A percentile compares a stretch with the other conserved stretches of the same genome.
Evolutionary conservation across 1,139 yeast species (phyloP).

Genomic region (Protomyces arabidopsidicola): DNA sequence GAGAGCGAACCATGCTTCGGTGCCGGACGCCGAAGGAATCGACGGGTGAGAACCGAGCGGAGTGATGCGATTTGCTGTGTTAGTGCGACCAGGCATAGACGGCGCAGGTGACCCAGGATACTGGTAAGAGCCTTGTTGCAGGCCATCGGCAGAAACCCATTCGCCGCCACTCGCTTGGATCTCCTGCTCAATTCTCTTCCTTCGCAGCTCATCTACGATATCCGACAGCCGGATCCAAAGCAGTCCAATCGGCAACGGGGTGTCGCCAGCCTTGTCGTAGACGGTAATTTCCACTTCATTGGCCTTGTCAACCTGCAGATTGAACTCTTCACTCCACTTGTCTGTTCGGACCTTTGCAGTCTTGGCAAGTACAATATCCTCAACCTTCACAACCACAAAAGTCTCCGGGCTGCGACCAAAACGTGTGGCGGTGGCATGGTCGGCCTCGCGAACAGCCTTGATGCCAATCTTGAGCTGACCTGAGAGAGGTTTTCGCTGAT

Average conservation of each 20-base stretch:
- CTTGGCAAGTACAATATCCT: constrained; percentile 74
- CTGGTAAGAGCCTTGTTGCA: constrained; percentile 17
- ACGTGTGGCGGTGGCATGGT: constrained; percentile 73
- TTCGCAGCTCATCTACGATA: constrained; percentile 87
- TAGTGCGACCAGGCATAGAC: background rate
- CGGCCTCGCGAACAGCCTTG: constrained; percentile 78
- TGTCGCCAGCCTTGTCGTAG: constrained; percentile 67
- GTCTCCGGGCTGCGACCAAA: constrained; percentile 79
- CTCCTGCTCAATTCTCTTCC: constrained; percentile 76
- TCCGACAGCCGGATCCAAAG: constrained; percentile 88
- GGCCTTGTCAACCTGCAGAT: constrained; percentile 77
- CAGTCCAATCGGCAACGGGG: constrained; percentile 80
- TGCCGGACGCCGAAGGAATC: constrained; percentile 34
- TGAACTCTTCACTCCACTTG: constrained; percentile 79
- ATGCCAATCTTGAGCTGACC: constrained; percentile 71
- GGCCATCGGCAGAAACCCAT: constrained; percentile 70
- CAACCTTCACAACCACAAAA: constrained; percentile 70
- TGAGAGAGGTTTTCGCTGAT: constrained; percentile 71
- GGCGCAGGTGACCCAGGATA: background rate
- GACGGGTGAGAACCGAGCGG: background rate
- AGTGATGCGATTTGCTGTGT: background rate
- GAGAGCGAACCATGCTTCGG: constrained; percentile 83
- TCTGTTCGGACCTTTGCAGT: constrained; percentile 74
- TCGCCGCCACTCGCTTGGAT: constrained; percentile 55
- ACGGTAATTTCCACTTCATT: constrained; percentile 85